Conservation (phyloP, 1,284 basidiomycete species). For the Cutaneotrichosporon mucoides region DNA sequence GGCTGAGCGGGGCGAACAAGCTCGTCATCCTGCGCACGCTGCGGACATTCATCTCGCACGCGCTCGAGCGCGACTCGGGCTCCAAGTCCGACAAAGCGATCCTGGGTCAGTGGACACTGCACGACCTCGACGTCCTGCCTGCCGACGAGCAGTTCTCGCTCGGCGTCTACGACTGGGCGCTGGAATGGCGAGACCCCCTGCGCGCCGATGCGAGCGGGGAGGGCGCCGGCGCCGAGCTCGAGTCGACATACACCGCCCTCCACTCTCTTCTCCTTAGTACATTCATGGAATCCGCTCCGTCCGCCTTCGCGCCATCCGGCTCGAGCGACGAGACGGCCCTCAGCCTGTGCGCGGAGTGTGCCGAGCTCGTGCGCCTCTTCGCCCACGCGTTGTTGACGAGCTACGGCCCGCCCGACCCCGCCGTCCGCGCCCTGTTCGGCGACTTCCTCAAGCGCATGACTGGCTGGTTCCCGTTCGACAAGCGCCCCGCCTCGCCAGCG, state of each 20-base stretch:
- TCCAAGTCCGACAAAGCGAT: not conserved
- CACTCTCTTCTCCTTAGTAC: conserved; percentile 72
- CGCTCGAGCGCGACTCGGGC: conserved; percentile 10
- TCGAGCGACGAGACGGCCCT: conserved; percentile 52
- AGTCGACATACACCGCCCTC: conserved; percentile 53
- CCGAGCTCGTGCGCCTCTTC: conserved; percentile 62
- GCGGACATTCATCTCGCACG: conserved; percentile 34
- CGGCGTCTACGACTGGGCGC: conserved; percentile 7
- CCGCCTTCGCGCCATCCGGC: conserved; percentile 62
- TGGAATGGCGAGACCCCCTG: conserved; percentile 8
- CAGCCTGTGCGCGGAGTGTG: conserved; percentile 60
- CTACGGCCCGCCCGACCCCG: conserved; percentile 17
- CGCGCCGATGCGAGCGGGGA: not conserved
- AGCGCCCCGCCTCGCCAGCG: conserved; percentile 1
- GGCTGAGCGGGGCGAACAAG: conserved; percentile 32
- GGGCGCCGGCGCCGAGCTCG: not conserved
- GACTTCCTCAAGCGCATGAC: conserved; percentile 55
- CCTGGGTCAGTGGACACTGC: conserved; percentile 9
- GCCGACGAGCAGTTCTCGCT: conserved; percentile 14
- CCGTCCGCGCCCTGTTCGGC: conserved; percentile 21
- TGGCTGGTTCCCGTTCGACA: conserved; percentile 73
- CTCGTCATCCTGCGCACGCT: conserved; percentile 41
- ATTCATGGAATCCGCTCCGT: conserved; percentile 77
- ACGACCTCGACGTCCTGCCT: conserved; percentile 9
- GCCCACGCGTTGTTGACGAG: conserved; percentile 57